phyloP scores from a whole-genome alignment of 2,329 filamentous ascomycete genomes.

The Neonectria magnoliae region DNA sequence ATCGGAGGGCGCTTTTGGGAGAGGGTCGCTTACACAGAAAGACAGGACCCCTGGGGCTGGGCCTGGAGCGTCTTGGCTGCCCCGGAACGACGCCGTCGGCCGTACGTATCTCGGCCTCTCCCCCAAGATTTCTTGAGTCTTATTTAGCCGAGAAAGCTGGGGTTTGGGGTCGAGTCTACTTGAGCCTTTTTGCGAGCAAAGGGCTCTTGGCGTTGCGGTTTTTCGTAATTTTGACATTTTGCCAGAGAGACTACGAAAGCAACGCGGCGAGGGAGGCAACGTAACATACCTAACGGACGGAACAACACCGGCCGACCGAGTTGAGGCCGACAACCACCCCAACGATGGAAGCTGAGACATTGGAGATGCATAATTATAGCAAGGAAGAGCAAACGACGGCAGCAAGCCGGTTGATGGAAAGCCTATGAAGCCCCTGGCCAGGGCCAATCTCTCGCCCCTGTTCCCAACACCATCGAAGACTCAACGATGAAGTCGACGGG shows the following conservation, averaged over 20 bases:
- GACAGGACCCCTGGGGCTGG: constrained; percentile 26
- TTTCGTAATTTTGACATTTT: constrained; percentile 2
- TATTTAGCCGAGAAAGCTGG: constrained; percentile 40
- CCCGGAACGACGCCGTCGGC: constrained; percentile 35
- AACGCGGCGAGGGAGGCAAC: neutral
- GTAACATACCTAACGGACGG: neutral
- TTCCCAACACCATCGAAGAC: neutral
- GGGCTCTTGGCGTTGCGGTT: constrained; percentile 5
- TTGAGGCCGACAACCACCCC: constrained; percentile 1
- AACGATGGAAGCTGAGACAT: neutral
- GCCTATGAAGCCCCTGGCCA: constrained; percentile 5
- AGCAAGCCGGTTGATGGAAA: constrained; percentile 13
- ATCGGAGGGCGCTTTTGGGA: neutral
- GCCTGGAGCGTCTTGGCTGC: constrained; percentile 35
- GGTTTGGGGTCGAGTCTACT: constrained; percentile 20
- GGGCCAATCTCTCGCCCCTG: neutral
- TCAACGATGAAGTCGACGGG: constrained; percentile 1
- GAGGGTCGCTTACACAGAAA: neutral
- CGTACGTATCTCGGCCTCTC: constrained; percentile 41
- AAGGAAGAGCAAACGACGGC: constrained; percentile 1
- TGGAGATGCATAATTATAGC: neutral
- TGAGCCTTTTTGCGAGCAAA: constrained; percentile 15
- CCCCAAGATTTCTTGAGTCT: constrained; percentile 25
- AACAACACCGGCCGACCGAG: constrained; percentile 2
- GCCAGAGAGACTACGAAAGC: neutral